Base-by-base conservation (phyloP, 768 basidiomycete species). In the Auriscalpium vulgare region DNA sequence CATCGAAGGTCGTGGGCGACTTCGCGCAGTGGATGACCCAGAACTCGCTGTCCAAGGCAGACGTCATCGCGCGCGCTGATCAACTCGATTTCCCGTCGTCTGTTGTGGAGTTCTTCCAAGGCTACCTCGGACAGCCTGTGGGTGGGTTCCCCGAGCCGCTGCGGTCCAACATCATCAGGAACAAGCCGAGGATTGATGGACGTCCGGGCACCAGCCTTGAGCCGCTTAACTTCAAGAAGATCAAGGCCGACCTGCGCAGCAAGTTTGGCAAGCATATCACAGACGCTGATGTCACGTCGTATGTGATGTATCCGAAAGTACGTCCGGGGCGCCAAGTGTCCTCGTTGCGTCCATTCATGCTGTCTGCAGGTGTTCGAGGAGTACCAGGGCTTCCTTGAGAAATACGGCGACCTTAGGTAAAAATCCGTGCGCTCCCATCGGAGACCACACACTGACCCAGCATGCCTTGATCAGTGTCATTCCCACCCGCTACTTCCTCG, bases 21-120 rank as follows among this genome's bases (percentile, higher is more conserved):
- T 97, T 99, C 72, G 97, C 97, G 16, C 97, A 99, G 73, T 97
- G 89, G 88, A 95, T 97, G 93, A 95, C 93, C 37, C 90, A 91
- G 62, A 98, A 98, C 78, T 83, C 84, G 59, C 77, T 98, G 57
- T 80, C 85, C 53, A 92, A 93, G 72, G 74, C 86, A 63, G 87
- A 97, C 56, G 94, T 99, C 35, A 68, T 95, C 55, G 80, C 84
- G 9, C 84, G 87, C 51, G 97, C 95, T 45, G 88, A 90, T 45
- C 81, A 83, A 56, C 84, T 99, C 57, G 97, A 99, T 72, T 97
- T 99, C 86, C 97, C 97, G 9, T 94, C 91, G 10, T 94, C 90
- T 37, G 91, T 93, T 48, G 91, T 93, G 44, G 95, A 98, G 66
- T 99, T 97, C 80, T 97, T 97, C 92, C 95, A 97, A 69, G 97